Percentiles rank a stretch among this genome's conserved stretches.
Evolutionary conservation across 2,329 filamentous ascomycete species (phyloP).

Genomic region (Sphaerostilbella broomeana): DNA sequence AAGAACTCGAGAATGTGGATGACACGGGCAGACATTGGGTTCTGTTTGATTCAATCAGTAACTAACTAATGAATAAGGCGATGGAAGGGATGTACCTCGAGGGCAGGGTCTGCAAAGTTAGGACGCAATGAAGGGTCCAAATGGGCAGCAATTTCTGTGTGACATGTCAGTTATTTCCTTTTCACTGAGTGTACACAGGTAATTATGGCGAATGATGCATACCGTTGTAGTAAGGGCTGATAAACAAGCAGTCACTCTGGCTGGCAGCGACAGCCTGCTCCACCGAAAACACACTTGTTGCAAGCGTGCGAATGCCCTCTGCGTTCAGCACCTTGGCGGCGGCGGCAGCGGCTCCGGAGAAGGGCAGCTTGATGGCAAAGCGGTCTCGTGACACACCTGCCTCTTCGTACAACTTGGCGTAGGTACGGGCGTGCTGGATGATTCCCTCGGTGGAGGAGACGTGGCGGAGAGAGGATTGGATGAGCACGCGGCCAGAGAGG

Average conservation of each 20-base stretch:
- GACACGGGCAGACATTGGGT: conserved; percentile 17
- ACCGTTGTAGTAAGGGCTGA: conserved; percentile 21
- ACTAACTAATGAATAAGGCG: background rate
- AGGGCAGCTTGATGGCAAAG: conserved; percentile 20
- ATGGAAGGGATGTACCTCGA: conserved; percentile 12
- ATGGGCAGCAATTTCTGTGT: conserved; percentile 17
- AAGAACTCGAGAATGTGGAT: conserved; percentile 16
- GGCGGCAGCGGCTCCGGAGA: conserved; percentile 16
- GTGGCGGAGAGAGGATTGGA: conserved; percentile 18
- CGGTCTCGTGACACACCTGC: conserved; percentile 16
- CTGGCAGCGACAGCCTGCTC: conserved; percentile 21
- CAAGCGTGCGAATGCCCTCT: conserved; percentile 20
- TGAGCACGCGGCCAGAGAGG: conserved; percentile 18
- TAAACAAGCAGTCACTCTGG: conserved; percentile 19
- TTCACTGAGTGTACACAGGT: background rate
- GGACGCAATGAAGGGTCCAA: conserved; percentile 13
- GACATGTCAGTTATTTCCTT: background rate
- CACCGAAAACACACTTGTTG: conserved; percentile 18
- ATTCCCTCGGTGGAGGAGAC: conserved; percentile 15
- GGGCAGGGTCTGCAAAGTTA: conserved; percentile 13
- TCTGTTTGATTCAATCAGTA: conserved; percentile 2
- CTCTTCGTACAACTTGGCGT: conserved; percentile 15
- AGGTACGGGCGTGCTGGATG: conserved; percentile 17
- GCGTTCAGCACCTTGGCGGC: conserved; percentile 15
- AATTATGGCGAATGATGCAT: background rate